Conservation (phyloP, 345 rosid species). For the Erysimum cheiranthoides region DNA sequence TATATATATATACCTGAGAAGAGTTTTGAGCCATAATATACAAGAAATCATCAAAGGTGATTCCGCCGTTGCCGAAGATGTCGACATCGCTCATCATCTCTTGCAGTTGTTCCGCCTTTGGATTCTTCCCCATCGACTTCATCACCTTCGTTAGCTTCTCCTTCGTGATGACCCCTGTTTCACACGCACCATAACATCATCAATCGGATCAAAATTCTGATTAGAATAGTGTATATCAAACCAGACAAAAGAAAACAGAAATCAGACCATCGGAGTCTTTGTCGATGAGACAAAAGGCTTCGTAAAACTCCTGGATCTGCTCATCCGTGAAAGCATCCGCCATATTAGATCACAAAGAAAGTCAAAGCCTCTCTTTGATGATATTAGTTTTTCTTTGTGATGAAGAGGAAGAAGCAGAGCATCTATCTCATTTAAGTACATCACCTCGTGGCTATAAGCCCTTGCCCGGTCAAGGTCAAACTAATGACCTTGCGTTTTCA, state of each 20-base stretch:
- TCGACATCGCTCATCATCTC: constrained; percentile 47
- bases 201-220: not conserved
- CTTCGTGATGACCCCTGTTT: constrained; percentile 43
- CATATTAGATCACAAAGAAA: constrained; percentile 39
- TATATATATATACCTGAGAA: constrained; percentile 34
- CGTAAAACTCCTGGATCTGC: constrained; percentile 49
- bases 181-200: constrained; percentile 15
- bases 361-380: constrained; percentile 26
- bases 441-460: not conserved
- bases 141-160: constrained; percentile 44
- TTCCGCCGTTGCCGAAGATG: constrained; percentile 42
- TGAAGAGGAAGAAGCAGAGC: constrained; percentile 14
- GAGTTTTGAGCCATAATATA: constrained; percentile 48
- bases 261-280: constrained; percentile 43
- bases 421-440: constrained; percentile 27
- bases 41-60: constrained; percentile 47
- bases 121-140: constrained; percentile 47
- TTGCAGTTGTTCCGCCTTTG: constrained; percentile 39
- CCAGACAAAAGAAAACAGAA: not conserved
- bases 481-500: constrained; percentile 37
- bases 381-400: constrained; percentile 14
- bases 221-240: not conserved
- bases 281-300: constrained; percentile 49
- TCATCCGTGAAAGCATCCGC: constrained; percentile 45
- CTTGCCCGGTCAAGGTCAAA: constrained; percentile 48